Evolutionary conservation across 1,139 yeast species (phyloP).

Genomic region (Suhomyces coccinellae): DNA sequence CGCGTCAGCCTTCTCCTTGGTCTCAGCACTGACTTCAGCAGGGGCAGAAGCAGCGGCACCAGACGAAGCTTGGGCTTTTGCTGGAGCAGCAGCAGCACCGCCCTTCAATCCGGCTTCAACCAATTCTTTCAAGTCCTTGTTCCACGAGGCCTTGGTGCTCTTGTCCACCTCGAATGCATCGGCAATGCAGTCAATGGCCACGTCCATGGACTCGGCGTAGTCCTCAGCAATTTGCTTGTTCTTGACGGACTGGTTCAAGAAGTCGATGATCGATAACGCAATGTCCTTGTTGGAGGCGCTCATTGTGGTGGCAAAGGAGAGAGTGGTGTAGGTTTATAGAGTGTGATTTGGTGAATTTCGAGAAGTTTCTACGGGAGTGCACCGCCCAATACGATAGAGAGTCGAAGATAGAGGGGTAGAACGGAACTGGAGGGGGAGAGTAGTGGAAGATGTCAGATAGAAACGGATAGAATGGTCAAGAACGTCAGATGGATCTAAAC

Average conservation of each 20-base stretch:
- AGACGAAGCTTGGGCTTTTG: constrained; percentile 20
- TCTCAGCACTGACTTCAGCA: constrained; percentile 49
- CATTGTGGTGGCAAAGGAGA: constrained; percentile 16
- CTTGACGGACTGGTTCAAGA: constrained; percentile 59
- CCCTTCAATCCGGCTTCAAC: constrained; percentile 26
- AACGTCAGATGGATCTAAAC: no score
- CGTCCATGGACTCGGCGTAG: constrained; percentile 87
- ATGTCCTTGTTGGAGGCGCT: constrained; percentile 57
- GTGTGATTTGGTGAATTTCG: no score
- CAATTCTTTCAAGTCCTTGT: constrained; percentile 51
- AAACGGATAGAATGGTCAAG: no score
- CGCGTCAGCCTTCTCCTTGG: constrained; percentile 74
- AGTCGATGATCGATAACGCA: constrained; percentile 74
- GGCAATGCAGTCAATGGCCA: constrained; percentile 88
- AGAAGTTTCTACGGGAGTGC: no score
- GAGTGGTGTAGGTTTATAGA: background rate
- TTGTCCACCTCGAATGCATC: constrained; percentile 79
- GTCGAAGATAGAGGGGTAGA: background rate
- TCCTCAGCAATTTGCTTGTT: constrained; percentile 73
- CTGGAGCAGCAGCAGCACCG: background rate
- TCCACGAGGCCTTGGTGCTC: constrained; percentile 43
- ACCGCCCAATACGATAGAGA: no score
- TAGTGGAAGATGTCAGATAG: no score
- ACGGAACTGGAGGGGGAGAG: no score
- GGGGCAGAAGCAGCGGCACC: constrained; percentile 22